A percentile compares a stretch with the other conserved stretches of the same genome.
Evolutionary conservation across 2,329 filamentous ascomycete species (phyloP).

Genomic region (Neonectria faginata): DNA sequence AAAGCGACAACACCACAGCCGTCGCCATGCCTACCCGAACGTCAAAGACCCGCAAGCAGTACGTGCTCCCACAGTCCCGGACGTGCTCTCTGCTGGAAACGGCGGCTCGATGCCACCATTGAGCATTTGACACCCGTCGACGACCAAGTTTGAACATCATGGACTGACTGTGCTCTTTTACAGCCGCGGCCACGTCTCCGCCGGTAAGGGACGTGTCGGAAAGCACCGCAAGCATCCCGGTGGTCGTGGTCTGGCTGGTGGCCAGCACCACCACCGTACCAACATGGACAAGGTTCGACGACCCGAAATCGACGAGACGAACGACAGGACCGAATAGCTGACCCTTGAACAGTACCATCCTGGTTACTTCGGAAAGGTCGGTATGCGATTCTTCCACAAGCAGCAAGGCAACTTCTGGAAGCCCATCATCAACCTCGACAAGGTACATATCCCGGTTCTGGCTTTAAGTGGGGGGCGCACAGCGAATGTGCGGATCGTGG

Average conservation of each 20-base stretch:
- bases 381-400: conserved; percentile 98
- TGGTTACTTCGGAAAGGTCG: conserved; percentile 99
- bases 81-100: conserved; percentile 40
- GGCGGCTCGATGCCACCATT: conserved; percentile 29
- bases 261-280: conserved; percentile 85
- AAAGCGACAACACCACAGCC: conserved; percentile 60
- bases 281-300: conserved; percentile 82
- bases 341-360: conserved; percentile 80
- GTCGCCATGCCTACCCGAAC: conserved; percentile 79
- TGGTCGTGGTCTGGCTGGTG: conserved; percentile 93
- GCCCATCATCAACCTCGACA: conserved; percentile 98
- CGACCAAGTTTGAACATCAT: conserved; percentile 34
- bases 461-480: conserved; percentile 8
- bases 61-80: conserved; percentile 56
- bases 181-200: conserved; percentile 97
- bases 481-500: not conserved
- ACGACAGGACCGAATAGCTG: conserved; percentile 41
- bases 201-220: conserved; percentile 97
- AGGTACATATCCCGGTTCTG: conserved; percentile 66
- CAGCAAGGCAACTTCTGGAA: conserved; percentile 97
- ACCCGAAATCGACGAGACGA: conserved; percentile 52
- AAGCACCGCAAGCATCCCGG: conserved; percentile 96
- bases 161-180: conserved; percentile 46
- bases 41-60: conserved; percentile 83
- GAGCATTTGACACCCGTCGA: conserved; percentile 32